Evolutionary conservation across 495 filamentous ascomycete species (phyloP).

Genomic region (Talaromyces wortmannii): DNA sequence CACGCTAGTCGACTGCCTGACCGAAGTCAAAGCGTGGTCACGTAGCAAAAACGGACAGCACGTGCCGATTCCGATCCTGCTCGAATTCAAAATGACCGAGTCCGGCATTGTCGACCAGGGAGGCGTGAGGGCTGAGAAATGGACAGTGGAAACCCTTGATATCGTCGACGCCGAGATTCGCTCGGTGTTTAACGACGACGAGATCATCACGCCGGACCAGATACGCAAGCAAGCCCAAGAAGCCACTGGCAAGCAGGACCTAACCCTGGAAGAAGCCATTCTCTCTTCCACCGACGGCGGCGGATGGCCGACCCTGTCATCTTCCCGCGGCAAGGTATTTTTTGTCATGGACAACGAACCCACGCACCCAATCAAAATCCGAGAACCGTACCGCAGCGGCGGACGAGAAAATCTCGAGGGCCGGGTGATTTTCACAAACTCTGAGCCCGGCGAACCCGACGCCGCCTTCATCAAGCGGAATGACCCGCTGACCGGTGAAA

Average conservation of each 20-base stretch:
- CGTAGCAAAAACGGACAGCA: background rate
- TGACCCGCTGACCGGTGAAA: background rate
- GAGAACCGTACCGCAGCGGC: conserved; percentile 3
- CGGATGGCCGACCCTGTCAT: conserved; percentile 3
- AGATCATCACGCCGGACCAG: conserved; percentile 3
- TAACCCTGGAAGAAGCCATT: conserved; percentile 4
- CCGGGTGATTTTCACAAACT: conserved; percentile 5
- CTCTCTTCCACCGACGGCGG: background rate
- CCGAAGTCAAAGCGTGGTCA: conserved; percentile 3
- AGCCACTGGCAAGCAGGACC: background rate
- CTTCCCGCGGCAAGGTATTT: conserved; percentile 2
- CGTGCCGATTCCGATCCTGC: conserved; percentile 2
- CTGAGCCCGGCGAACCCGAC: conserved; percentile 1
- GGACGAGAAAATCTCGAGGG: background rate
- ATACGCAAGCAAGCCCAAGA: conserved; percentile 1
- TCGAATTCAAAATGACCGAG: conserved; percentile 6
- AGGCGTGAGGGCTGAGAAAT: background rate
- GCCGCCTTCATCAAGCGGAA: conserved; percentile 5
- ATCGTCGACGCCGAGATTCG: conserved; percentile 3
- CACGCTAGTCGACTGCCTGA: conserved; percentile 4
- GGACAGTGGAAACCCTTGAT: background rate
- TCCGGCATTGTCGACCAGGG: background rate
- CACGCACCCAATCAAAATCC: conserved; percentile 3
- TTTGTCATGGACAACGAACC: conserved; percentile 7
- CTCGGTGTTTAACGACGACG: background rate